Evolutionary conservation across 495 filamentous ascomycete genomes (phyloP), one percentile per base, ranked within the genome.

Genomic region (Neurospora tetrasperma): DNA sequence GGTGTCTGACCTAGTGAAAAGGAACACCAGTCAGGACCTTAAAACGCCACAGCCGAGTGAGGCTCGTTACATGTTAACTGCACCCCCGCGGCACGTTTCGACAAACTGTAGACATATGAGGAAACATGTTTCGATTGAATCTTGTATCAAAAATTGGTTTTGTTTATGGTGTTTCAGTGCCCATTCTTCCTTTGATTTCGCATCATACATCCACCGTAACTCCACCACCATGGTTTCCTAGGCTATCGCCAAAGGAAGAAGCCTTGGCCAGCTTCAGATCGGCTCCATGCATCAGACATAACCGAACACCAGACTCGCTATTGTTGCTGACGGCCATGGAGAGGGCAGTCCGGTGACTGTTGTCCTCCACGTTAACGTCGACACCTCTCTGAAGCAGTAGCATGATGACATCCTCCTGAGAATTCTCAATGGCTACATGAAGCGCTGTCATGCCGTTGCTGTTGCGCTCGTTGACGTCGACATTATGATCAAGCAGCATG

Each of bases 401-500:
- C 70, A 71, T 71, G 18, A 71, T 62, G 20, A 41, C 70, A 8
- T 71, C 70, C 35, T 71, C 70, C 70, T 71, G 70, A 11, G 35
- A 39, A 39, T 54, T 39, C n/a, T 71, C 70, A 4, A 59, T 59
- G 9, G 70, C 70, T 16, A 71, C 27, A 14, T 71, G 70, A 31
- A 71, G 23, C 18, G 70, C 70, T 43, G 43, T 71, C 70, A 59
- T 59, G 14, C 70, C 43, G 14, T 35, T 71, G 42, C 70, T 46
- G 43, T 71, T 71, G 18, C 70, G 41, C 70, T 71, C 70, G 38
- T 71, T 71, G 41, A 71, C 39, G n/a, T 71, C 16, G 35, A 44
- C 20, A 10, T 71, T 62, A 27, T 71, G 70, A 23, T 66, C 27
- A 38, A 71, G 70, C 14, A 71, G 70, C 70, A 71, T 71, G n/a